These are phyloP conservation scores for Paramyrothecium sp. DNA, from an alignment of 2,329 filamentous ascomycete genomes.

Conservation along the genomic window DNA sequence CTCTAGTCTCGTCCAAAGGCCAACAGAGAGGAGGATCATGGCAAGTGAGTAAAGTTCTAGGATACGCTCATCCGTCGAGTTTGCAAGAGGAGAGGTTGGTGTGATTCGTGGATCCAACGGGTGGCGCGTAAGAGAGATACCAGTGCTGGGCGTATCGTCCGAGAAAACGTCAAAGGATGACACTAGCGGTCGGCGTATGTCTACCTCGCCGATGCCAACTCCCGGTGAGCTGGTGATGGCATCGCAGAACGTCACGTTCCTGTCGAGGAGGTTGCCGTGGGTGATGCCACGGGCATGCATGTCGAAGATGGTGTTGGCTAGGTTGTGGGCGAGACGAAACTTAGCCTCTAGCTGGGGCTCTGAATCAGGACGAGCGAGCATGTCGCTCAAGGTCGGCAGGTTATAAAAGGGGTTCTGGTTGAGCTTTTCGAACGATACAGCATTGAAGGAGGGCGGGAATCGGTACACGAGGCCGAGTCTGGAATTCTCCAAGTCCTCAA, in stretches of 20 bases:
- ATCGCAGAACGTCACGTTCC: conserved; percentile 66
- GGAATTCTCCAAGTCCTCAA: conserved; percentile 69
- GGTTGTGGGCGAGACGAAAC: conserved; percentile 71
- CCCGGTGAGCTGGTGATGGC: conserved; percentile 38
- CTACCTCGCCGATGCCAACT: conserved; percentile 46
- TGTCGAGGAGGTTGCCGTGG: conserved; percentile 68
- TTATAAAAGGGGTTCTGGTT: conserved; percentile 49
- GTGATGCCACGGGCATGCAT: conserved; percentile 68
- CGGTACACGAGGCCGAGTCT: conserved; percentile 75
- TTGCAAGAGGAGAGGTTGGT: conserved; percentile 43
- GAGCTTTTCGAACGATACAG: conserved; percentile 51
- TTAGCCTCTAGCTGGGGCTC: conserved; percentile 73
- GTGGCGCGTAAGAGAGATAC: conserved; percentile 50
- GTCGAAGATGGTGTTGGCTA: conserved; percentile 71
- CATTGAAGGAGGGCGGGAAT: conserved; percentile 64
- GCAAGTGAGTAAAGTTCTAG: conserved; percentile 73
- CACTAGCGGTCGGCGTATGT: conserved; percentile 67
- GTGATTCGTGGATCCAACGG: conserved; percentile 58
- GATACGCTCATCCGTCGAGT: conserved; percentile 54
- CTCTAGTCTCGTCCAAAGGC: conserved; percentile 70
- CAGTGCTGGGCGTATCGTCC: conserved; percentile 18
- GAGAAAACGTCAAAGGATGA: conserved; percentile 73
- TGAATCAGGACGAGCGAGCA: conserved; percentile 49
- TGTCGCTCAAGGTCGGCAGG: conserved; percentile 52
- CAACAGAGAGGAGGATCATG: conserved; percentile 71